Conservation (phyloP, 805 yeast genomes). For the Candida palmyrensis region DNA sequence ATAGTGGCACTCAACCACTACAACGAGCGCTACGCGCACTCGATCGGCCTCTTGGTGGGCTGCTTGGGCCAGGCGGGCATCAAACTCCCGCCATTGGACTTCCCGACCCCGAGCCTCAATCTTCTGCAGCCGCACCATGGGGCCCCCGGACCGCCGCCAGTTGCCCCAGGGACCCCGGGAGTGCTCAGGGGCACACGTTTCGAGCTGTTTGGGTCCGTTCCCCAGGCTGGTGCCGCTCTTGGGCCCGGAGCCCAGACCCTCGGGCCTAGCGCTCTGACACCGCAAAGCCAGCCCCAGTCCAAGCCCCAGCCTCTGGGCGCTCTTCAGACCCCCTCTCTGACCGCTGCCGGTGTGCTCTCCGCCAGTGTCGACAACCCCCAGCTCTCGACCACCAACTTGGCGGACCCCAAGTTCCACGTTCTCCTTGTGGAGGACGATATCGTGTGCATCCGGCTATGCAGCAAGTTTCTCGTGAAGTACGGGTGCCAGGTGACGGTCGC, state of each 20-base stretch:
- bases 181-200: neutral
- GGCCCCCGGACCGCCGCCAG: neutral
- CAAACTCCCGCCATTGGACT: slow-evolving; percentile 58
- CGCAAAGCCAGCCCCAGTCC: neutral
- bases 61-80: slow-evolving; percentile 56
- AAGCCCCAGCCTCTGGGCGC: neutral
- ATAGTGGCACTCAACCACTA: slow-evolving; percentile 50
- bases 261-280: neutral
- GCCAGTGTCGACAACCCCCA: slow-evolving; percentile 11
- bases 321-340: slow-evolving; percentile 1
- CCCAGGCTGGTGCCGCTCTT: neutral
- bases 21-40: slow-evolving; percentile 52
- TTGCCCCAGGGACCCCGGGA: neutral
- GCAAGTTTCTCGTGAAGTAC: slow-evolving; percentile 75
- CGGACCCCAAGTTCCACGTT: slow-evolving; percentile 58
- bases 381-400: slow-evolving; percentile 18
- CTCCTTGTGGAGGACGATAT: slow-evolving; percentile 76
- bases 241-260: neutral
- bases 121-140: slow-evolving; percentile 12
- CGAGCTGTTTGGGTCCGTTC: no score
- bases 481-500: slow-evolving; percentile 93
- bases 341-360: slow-evolving; percentile 6
- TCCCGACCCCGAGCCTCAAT: slow-evolving; percentile 38
- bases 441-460: slow-evolving; percentile 77
- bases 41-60: slow-evolving; percentile 46